A percentile compares a stretch with the other conserved stretches of the same genome.
These are phyloP conservation scores for Rhizopus arrhizus DNA, from an alignment of 371 early-diverging fungal species.

Conservation along the genomic window DNA sequence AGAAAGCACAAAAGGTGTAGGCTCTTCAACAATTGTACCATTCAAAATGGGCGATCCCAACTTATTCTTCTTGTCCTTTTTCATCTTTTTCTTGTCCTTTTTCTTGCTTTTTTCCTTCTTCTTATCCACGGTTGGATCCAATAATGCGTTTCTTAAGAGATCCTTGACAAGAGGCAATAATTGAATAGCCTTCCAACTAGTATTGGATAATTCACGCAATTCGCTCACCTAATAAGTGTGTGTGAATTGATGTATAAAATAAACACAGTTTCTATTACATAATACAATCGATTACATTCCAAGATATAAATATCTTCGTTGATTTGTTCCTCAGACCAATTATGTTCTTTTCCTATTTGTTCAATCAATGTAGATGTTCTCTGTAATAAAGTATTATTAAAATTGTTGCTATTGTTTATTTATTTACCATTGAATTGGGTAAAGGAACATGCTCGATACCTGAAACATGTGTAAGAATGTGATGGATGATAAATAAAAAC, in stretches of 20 bases:
- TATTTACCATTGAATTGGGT: conserved; percentile 35
- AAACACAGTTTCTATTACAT: conserved; percentile 30
- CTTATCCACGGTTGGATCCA: conserved; percentile 11
- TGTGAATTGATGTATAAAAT: neutral
- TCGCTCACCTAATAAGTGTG: conserved; percentile 46
- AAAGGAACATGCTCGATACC: conserved; percentile 27
- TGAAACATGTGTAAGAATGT: conserved; percentile 7
- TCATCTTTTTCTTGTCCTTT: conserved; percentile 28
- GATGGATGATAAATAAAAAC: neutral
- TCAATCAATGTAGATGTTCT: conserved; percentile 64
- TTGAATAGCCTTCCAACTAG: conserved; percentile 61
- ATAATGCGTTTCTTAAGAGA: conserved; percentile 25
- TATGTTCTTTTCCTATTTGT: conserved; percentile 62
- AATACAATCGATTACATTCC: conserved; percentile 57
- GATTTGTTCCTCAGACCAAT: conserved; percentile 64
- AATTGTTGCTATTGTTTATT: neutral
- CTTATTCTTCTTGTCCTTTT: conserved; percentile 29
- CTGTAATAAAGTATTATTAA: conserved; percentile 22
- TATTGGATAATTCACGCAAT: conserved; percentile 58
- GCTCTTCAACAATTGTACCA: conserved; percentile 15
- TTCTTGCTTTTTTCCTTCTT: conserved; percentile 20
- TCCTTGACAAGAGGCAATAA: conserved; percentile 38
- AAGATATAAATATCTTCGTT: conserved; percentile 54
- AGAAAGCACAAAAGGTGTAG: conserved; percentile 10
- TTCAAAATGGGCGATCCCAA: conserved; percentile 28